These are phyloP conservation scores for Scedosporium minutisporum DNA, from an alignment of 2,329 filamentous ascomycete genomes.

Conservation along the genomic window DNA sequence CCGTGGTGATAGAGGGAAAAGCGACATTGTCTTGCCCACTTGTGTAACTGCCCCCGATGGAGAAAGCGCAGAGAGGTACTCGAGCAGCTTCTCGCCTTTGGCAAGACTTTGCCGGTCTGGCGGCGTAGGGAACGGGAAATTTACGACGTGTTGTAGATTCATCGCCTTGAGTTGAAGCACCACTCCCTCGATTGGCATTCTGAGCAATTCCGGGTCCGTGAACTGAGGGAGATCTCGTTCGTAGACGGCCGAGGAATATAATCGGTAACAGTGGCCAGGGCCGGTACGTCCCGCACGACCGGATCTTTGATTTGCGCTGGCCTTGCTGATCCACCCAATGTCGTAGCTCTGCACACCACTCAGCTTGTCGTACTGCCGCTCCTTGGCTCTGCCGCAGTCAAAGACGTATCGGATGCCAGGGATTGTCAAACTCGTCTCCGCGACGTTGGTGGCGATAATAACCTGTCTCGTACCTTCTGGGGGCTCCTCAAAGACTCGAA, in stretches of 20 bases:
- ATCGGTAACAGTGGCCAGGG: slow-evolving; percentile 86
- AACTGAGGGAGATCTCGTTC: slow-evolving; percentile 83
- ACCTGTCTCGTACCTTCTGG: slow-evolving; percentile 78
- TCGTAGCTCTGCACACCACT: slow-evolving; percentile 95
- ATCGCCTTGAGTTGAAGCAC: slow-evolving; percentile 92
- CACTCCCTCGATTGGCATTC: slow-evolving; percentile 86
- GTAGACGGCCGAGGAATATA: slow-evolving; percentile 92
- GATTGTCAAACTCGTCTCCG: slow-evolving; percentile 94
- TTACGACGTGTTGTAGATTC: slow-evolving; percentile 80
- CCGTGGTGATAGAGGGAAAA: slow-evolving; percentile 82
- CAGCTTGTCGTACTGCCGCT: slow-evolving; percentile 75
- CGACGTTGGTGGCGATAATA: slow-evolving; percentile 90
- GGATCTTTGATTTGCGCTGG: slow-evolving; percentile 81
- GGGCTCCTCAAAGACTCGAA: slow-evolving; percentile 77
- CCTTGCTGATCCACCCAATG: slow-evolving; percentile 95
- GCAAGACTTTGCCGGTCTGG: slow-evolving; percentile 67
- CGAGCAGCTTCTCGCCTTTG: slow-evolving; percentile 77
- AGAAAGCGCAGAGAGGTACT: slow-evolving; percentile 74
- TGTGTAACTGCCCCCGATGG: slow-evolving; percentile 60
- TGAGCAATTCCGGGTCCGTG: slow-evolving; percentile 76
- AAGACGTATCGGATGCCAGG: slow-evolving; percentile 94
- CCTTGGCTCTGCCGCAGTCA: slow-evolving; percentile 85
- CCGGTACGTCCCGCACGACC: slow-evolving; percentile 93
- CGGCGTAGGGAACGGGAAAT: slow-evolving; percentile 92
- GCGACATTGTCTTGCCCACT: slow-evolving; percentile 70